phyloP scores from a whole-genome alignment of 2,329 filamentous ascomycete genomes.

The Fusarium scirpi region DNA sequence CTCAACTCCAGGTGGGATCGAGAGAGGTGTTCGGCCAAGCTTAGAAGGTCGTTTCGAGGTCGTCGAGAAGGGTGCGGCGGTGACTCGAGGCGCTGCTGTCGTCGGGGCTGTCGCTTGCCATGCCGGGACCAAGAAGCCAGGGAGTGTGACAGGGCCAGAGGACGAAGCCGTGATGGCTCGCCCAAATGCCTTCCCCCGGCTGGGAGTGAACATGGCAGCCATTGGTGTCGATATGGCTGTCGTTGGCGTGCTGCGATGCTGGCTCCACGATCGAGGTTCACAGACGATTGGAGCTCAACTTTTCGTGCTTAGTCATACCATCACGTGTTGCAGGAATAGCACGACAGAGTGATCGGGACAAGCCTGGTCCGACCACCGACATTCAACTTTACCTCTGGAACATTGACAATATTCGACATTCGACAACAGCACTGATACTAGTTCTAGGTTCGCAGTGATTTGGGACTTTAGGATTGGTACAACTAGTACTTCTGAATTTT shows the following conservation, averaged over 20 bases:
- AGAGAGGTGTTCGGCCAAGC: constrained; percentile 84
- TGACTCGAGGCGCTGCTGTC: constrained; percentile 56
- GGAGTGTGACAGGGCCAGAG: constrained; percentile 66
- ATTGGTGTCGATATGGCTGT: constrained; percentile 48
- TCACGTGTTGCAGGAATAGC: constrained; percentile 44
- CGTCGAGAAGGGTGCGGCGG: constrained; percentile 71
- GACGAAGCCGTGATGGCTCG: constrained; percentile 62
- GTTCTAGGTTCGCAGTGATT: not conserved
- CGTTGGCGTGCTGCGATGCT: constrained; percentile 33
- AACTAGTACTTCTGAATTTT: constrained; percentile 49
- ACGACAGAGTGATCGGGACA: not conserved
- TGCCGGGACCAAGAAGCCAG: constrained; percentile 78
- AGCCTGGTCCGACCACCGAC: constrained; percentile 3
- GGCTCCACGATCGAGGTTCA: constrained; percentile 28
- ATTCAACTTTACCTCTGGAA: not conserved
- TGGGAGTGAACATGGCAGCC: constrained; percentile 72
- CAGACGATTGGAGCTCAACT: constrained; percentile 42
- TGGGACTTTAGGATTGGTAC: constrained; percentile 40
- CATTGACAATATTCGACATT: not conserved
- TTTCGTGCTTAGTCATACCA: constrained; percentile 53
- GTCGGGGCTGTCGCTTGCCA: constrained; percentile 62
- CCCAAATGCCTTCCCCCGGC: constrained; percentile 70
- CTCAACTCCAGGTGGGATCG: constrained; percentile 85
- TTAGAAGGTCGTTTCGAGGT: constrained; percentile 78
- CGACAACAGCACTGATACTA: not conserved